Percentiles rank a stretch among this genome's conserved stretches.
Conservation (phyloP, 805 yeast genomes). For the Middelhovenomyces tepae region DNA sequence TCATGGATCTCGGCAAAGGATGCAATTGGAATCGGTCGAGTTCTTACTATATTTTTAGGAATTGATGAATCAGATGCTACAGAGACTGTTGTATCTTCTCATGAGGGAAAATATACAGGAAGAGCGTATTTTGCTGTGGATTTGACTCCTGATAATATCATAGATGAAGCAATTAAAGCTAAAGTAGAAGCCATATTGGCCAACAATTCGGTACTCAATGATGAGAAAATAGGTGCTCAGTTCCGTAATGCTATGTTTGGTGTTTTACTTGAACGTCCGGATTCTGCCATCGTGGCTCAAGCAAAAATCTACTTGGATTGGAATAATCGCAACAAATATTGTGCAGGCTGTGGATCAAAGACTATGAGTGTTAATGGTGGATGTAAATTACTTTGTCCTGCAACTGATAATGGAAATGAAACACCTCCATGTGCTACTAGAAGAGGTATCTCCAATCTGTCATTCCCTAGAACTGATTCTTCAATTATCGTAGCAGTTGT, state of each 20-base stretch:
- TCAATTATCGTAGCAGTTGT: conserved; percentile 77
- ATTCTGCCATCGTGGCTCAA: conserved; percentile 68
- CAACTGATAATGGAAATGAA: conserved; percentile 20
- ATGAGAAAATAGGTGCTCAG: conserved; percentile 6
- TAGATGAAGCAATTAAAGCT: conserved; percentile 14
- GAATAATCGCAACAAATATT: conserved; percentile 61
- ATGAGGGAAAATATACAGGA: conserved; percentile 27
- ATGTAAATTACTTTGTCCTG: conserved; percentile 32
- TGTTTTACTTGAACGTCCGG: conserved; percentile 23
- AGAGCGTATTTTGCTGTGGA: conserved; percentile 34
- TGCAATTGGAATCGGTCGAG: conserved; percentile 20
- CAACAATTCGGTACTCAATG: conserved; percentile 10
- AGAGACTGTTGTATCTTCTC: conserved; percentile 1
- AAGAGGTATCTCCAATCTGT: conserved; percentile 55
- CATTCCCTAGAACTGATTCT: conserved; percentile 90
- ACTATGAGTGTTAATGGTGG: conserved; percentile 34
- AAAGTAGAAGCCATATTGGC: conserved; percentile 16
- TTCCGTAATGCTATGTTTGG: conserved; percentile 31
- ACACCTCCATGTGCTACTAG: conserved; percentile 29
- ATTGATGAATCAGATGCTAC: conserved; percentile 32
- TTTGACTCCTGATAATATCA: conserved; percentile 15
- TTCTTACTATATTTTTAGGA: conserved; percentile 39
- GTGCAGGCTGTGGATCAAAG: conserved; percentile 75
- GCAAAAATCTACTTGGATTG: conserved; percentile 82
- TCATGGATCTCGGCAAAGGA: conserved; percentile 30